Evolutionary conservation across 2,329 filamentous ascomycete genomes (phyloP).

Genomic region (Cladobotryum protrusum): DNA sequence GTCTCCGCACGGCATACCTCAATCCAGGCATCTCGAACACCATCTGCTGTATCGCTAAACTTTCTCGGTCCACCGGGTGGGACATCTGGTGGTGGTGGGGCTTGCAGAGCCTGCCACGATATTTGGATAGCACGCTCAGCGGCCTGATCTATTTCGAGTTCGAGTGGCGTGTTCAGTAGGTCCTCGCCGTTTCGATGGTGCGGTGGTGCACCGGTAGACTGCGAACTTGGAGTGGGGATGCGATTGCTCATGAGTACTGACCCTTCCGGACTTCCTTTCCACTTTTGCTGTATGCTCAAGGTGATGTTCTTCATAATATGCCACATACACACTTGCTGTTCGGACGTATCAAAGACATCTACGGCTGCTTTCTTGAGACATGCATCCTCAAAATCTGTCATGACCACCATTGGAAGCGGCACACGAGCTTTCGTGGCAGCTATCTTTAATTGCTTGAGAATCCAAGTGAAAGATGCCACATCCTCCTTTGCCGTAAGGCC

Average conservation of each 20-base stretch:
- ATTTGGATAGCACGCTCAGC: background rate
- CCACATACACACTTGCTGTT: slow-evolving; percentile 1
- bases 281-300: background rate
- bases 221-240: background rate
- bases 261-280: background rate
- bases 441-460: slow-evolving; percentile 2
- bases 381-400: background rate
- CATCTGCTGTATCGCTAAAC: background rate
- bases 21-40: background rate
- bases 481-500: slow-evolving; percentile 1
- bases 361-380: background rate
- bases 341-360: background rate
- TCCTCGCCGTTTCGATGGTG: background rate
- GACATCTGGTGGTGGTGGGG: background rate
- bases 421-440: background rate
- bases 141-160: background rate
- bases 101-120: background rate
- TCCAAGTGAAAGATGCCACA: background rate
- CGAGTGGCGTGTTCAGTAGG: background rate
- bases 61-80: background rate
- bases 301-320: background rate
- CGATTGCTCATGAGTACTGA: background rate
- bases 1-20: background rate
- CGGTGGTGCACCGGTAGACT: background rate
- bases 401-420: slow-evolving; percentile 1